Percentiles rank a stretch among this genome's conserved stretches.
Evolutionary conservation across 202 grass and related monocot genomes (phyloP).

Genomic region (Sporobolus alterniflorus): DNA sequence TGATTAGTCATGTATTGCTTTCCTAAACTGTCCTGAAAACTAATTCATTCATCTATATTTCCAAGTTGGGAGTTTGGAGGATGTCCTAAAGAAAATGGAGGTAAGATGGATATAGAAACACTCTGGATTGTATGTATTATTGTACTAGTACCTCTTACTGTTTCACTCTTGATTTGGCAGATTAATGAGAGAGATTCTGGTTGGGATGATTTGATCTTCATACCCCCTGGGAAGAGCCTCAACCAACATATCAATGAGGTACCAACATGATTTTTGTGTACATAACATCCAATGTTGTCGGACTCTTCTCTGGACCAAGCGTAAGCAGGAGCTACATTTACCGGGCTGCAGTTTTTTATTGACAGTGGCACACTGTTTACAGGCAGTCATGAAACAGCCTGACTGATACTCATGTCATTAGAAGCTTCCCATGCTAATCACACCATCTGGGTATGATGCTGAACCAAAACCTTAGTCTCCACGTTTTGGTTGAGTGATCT

Average conservation of each 20-base stretch:
- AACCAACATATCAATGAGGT: conserved; percentile 88
- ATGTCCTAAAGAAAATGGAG: conserved; percentile 99
- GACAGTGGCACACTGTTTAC: neutral
- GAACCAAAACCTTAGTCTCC: neutral
- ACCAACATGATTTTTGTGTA: conserved; percentile 59
- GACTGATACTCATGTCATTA: neutral
- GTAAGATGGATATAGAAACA: conserved; percentile 40
- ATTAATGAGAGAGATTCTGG: conserved; percentile 93
- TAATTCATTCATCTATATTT: conserved; percentile 5
- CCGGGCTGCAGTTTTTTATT: no score
- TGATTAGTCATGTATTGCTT: conserved; percentile 8
- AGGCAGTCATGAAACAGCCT: neutral
- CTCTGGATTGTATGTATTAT: neutral
- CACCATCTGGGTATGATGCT: neutral
- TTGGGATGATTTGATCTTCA: conserved; percentile 99
- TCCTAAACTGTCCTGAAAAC: neutral
- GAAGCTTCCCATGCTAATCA: neutral
- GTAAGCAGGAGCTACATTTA: no score
- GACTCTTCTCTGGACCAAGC: no score
- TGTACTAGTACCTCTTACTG: conserved; percentile 15
- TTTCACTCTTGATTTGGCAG: conserved; percentile 45
- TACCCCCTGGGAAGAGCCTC: conserved; percentile 84
- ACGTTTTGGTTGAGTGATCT: neutral
- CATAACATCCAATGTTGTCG: no score
- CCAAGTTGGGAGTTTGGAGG: conserved; percentile 95